Conservation (phyloP, 179 eudicot genomes). For the Monotropa hypopitys region DNA sequence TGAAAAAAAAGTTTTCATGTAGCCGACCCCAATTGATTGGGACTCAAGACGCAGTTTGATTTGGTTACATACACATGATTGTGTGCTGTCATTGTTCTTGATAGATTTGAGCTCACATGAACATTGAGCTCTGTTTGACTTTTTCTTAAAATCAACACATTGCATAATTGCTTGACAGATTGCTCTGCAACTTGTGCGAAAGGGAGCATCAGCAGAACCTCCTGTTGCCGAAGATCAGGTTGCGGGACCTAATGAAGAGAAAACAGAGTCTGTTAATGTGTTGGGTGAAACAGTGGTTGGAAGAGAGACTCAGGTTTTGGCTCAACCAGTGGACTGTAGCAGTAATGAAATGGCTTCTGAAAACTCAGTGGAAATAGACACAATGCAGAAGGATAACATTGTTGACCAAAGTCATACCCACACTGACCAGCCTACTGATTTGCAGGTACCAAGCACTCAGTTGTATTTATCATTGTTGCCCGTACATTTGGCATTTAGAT, state of each 20-base stretch:
- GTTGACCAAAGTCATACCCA: constrained; percentile 17
- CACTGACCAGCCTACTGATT: constrained; percentile 19
- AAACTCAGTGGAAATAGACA: constrained; percentile 23
- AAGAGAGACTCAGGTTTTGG: constrained; percentile 17
- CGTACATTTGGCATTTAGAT: neutral
- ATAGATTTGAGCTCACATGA: neutral
- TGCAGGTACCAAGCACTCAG: constrained; percentile 28
- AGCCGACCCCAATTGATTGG: no score
- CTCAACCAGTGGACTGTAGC: constrained; percentile 20
- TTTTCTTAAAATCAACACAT: neutral
- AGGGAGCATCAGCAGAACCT: constrained; percentile 30
- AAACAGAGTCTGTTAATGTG: constrained; percentile 20
- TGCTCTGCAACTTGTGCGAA: constrained; percentile 77
- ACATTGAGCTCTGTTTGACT: neutral
- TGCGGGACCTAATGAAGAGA: constrained; percentile 15
- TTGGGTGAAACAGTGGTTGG: constrained; percentile 25
- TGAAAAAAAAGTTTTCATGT: no score
- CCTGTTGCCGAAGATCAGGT: constrained; percentile 10
- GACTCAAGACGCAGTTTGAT: no score
- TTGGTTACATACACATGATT: no score
- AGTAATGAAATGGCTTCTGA: constrained; percentile 22
- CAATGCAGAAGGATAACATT: constrained; percentile 14
- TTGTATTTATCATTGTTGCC: neutral
- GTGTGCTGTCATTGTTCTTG: neutral
- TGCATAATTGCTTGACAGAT: constrained; percentile 33